Evolutionary conservation across 1,284 basidiomycete species (phyloP).

Genomic region (Malassezia japonica): DNA sequence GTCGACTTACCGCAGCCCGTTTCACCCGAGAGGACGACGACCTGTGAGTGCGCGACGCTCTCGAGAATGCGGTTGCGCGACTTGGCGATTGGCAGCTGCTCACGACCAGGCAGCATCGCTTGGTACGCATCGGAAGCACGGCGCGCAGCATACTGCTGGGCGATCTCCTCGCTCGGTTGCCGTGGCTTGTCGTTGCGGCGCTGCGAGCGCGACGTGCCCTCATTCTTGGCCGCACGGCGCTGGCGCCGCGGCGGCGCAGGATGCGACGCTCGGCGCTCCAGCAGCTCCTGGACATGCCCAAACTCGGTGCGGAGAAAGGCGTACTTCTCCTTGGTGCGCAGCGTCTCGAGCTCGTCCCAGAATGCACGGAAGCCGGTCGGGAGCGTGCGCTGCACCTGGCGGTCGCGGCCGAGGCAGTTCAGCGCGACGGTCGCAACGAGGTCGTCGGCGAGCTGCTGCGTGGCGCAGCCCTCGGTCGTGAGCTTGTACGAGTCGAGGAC

Average conservation of each 20-base stretch:
- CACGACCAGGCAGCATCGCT: slow-evolving; percentile 72
- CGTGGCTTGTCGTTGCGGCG: neutral
- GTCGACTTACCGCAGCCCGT: slow-evolving; percentile 99
- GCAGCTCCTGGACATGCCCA: slow-evolving; percentile 56
- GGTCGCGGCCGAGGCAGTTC: slow-evolving; percentile 51
- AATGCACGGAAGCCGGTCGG: slow-evolving; percentile 76
- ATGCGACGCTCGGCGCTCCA: slow-evolving; percentile 54
- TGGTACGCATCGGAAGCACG: slow-evolving; percentile 55
- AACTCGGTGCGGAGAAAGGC: slow-evolving; percentile 56
- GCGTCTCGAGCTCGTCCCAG: slow-evolving; percentile 79
- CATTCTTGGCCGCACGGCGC: neutral
- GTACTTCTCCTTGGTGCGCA: slow-evolving; percentile 60
- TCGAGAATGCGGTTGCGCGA: slow-evolving; percentile 69
- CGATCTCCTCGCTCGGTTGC: neutral
- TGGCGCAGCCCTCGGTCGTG: slow-evolving; percentile 72
- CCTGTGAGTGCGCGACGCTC: slow-evolving; percentile 66
- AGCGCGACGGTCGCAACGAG: slow-evolving; percentile 80
- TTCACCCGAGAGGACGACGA: slow-evolving; percentile 89
- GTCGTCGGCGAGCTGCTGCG: slow-evolving; percentile 73
- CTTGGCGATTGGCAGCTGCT: slow-evolving; percentile 73
- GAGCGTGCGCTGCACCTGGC: slow-evolving; percentile 51
- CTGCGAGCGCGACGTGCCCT: neutral
- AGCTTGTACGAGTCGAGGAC: slow-evolving; percentile 64
- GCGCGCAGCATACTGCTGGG: neutral
- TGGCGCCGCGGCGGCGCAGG: slow-evolving; percentile 25